Evolutionary conservation across 2,329 filamentous ascomycete species (phyloP).

Genomic region (Dactylonectria estremocensis): DNA sequence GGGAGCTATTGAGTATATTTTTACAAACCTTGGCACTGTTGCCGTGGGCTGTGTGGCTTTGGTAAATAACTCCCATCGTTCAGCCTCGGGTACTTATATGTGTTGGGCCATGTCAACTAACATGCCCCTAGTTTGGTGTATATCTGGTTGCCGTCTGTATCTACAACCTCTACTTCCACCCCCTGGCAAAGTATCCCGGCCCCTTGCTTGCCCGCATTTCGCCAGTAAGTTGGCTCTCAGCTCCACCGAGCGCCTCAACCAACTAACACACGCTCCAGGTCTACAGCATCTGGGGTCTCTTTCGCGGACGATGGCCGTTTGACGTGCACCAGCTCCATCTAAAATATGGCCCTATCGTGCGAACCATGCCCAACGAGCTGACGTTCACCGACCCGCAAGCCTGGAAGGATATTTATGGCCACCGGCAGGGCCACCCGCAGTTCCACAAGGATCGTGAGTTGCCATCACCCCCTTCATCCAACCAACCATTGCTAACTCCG

Average conservation of each 20-base stretch:
- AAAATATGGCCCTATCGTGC: constrained; percentile 56
- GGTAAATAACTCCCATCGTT: constrained; percentile 1
- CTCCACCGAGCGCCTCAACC: background rate
- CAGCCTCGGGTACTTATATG: background rate
- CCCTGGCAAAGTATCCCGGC: constrained; percentile 48
- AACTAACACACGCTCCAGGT: constrained; percentile 20
- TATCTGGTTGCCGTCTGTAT: constrained; percentile 32
- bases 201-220: constrained; percentile 40
- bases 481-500: background rate
- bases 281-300: constrained; percentile 43
- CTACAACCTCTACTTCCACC: constrained; percentile 53
- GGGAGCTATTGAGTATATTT: constrained; percentile 27
- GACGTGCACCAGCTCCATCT: constrained; percentile 45
- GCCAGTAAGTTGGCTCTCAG: constrained; percentile 23
- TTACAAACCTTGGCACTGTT: constrained; percentile 23
- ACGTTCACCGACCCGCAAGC: constrained; percentile 55
- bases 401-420: constrained; percentile 61
- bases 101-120: constrained; percentile 5
- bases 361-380: constrained; percentile 58
- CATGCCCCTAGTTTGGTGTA: constrained; percentile 21
- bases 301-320: constrained; percentile 39
- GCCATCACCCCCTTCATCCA: background rate
- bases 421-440: constrained; percentile 40
- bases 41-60: constrained; percentile 21
- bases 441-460: constrained; percentile 40